Conservation (phyloP, 23 red algal genomes). For the Chondrus crispus region DNA sequence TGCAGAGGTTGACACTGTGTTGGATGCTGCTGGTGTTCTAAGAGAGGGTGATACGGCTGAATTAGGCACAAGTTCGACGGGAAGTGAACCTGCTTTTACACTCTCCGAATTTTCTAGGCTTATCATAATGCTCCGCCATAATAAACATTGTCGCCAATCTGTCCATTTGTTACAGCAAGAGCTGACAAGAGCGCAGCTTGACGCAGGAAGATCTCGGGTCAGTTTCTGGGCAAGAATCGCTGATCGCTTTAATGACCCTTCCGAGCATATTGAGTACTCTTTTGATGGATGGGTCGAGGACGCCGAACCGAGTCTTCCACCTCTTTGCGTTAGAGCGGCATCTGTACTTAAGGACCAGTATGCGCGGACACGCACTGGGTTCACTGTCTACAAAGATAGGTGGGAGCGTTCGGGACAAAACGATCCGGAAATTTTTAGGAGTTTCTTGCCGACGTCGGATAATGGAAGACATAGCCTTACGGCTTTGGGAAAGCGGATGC, state of each 20-base stretch:
- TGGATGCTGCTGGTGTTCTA: too few species aligned
- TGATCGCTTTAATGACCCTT: neutral
- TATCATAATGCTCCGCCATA: neutral
- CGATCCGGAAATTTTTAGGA: neutral
- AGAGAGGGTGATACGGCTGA: too few species aligned
- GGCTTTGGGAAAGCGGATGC: neutral
- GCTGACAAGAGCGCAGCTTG: neutral
- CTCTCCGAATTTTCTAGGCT: neutral
- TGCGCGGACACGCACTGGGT: too few species aligned
- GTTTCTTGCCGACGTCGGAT: neutral
- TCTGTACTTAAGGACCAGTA: neutral
- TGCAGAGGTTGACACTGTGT: too few species aligned
- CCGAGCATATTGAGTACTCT: neutral
- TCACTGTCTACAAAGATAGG: neutral
- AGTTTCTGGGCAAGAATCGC: neutral
- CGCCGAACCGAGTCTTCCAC: neutral
- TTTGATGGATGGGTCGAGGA: neutral
- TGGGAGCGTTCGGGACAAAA: neutral
- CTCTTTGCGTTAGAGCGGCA: neutral
- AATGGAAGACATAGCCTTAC: neutral
- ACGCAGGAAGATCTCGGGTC: neutral
- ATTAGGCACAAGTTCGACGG: too few species aligned
- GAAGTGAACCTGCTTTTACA: too few species aligned
- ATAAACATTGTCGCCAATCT: too few species aligned
- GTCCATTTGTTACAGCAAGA: too few species aligned